Conservation (phyloP, 352 stramenopile species). For the Globisporangium cystogenes region DNA sequence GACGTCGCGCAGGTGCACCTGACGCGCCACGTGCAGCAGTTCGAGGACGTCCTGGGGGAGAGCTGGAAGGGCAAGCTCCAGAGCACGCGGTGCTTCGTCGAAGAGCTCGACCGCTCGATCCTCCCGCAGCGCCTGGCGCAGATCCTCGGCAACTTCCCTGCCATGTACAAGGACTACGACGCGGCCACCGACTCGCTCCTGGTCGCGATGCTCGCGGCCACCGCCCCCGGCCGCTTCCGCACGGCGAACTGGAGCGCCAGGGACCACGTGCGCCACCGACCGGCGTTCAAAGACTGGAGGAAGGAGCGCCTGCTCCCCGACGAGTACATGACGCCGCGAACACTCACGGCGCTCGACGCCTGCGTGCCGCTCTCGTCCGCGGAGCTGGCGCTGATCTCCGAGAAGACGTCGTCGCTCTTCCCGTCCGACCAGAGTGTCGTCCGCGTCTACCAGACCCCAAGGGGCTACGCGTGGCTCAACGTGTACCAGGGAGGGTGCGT, state of each 20-base stretch:
- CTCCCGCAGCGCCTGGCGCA: slow-evolving; percentile 54
- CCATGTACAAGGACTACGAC: slow-evolving; percentile 47
- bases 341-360: slow-evolving; percentile 25
- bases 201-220: slow-evolving; percentile 37
- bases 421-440: slow-evolving; percentile 69
- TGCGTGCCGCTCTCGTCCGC: slow-evolving; percentile 48
- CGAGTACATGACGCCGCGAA: slow-evolving; percentile 66
- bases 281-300: slow-evolving; percentile 63
- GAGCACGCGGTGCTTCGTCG: slow-evolving; percentile 20
- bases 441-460: slow-evolving; percentile 35
- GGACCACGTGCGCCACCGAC: slow-evolving; percentile 61
- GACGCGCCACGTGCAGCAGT: slow-evolving; percentile 48
- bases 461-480: slow-evolving; percentile 44
- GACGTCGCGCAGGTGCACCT: slow-evolving; percentile 36
- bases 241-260: slow-evolving; percentile 39
- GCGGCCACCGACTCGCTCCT: slow-evolving; percentile 47
- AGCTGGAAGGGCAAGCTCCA: slow-evolving; percentile 52
- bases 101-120: slow-evolving; percentile 31
- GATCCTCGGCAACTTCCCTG: slow-evolving; percentile 34
- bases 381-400: slow-evolving; percentile 34
- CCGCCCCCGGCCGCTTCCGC: slow-evolving; percentile 41
- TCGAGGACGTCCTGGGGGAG: slow-evolving; percentile 47
- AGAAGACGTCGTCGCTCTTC: slow-evolving; percentile 48
- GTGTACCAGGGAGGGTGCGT: slow-evolving; percentile 54
- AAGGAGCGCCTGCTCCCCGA: slow-evolving; percentile 25